Conservation (phyloP, 176 grass and related monocot species). For the Pharus latifolius region DNA sequence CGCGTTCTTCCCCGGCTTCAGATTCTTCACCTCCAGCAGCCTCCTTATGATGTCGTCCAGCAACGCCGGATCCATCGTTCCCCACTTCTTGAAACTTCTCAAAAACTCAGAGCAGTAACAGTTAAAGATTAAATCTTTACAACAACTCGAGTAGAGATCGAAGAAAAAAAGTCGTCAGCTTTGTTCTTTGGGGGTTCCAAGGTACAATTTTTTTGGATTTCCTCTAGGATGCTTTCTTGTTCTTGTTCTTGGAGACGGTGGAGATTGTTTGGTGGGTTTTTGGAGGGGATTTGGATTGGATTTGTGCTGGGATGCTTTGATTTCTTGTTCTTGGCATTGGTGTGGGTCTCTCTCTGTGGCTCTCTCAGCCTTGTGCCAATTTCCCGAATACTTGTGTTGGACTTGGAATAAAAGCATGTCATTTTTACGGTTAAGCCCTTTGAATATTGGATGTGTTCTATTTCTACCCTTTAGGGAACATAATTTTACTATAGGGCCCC, state of each 20-base stretch:
- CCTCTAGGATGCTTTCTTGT: slow-evolving; percentile 22
- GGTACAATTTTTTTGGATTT: slow-evolving; percentile 22
- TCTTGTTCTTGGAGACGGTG: slow-evolving; percentile 31
- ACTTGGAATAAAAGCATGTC: slow-evolving; percentile 26
- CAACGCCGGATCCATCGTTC: slow-evolving; percentile 47
- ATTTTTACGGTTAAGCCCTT: background rate
- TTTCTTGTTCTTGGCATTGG: slow-evolving; percentile 41
- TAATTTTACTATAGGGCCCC: too few relatives aligned
- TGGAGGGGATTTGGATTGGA: slow-evolving; percentile 38
- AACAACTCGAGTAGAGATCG: slow-evolving; percentile 6
- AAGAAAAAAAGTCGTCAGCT: slow-evolving; percentile 11
- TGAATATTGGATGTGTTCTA: background rate
- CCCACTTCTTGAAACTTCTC: slow-evolving; percentile 17
- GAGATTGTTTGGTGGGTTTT: slow-evolving; percentile 27
- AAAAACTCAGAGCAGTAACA: slow-evolving; percentile 17
- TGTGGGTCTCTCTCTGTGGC: background rate
- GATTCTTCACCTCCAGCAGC: slow-evolving; percentile 47
- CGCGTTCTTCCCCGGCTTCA: slow-evolving; percentile 50
- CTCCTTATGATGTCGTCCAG: slow-evolving; percentile 54
- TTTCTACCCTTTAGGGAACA: background rate
- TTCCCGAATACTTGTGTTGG: slow-evolving; percentile 31
- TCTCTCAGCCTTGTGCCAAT: slow-evolving; percentile 8
- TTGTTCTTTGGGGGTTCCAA: slow-evolving; percentile 3
- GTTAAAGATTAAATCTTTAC: background rate
- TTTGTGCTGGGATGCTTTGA: slow-evolving; percentile 19